A percentile compares a stretch with the other conserved stretches of the same genome.
phyloP scores from a whole-genome alignment of 441 rosid species.

The Mallotus japonicus region DNA sequence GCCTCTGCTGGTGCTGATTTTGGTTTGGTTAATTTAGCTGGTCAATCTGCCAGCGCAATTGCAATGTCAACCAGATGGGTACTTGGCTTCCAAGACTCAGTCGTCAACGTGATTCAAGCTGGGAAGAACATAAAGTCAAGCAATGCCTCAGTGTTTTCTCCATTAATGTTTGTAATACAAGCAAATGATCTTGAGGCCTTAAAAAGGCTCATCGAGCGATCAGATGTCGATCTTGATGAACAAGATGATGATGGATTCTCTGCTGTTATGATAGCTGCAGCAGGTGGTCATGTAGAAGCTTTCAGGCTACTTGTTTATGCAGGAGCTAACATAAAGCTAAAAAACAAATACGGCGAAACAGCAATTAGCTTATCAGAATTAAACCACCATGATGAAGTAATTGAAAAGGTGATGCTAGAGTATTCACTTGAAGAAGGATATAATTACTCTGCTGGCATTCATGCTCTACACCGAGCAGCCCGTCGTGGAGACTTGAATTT shows the following conservation, averaged over 20 bases:
- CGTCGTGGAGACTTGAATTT: constrained; percentile 70
- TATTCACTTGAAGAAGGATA: constrained; percentile 78
- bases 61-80: constrained; percentile 66
- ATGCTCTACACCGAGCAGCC: constrained; percentile 88
- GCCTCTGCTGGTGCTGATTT: constrained; percentile 83
- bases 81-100: constrained; percentile 56
- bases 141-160: constrained; percentile 52
- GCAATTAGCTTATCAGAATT: constrained; percentile 61
- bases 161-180: constrained; percentile 56
- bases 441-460: constrained; percentile 57
- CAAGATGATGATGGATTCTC: constrained; percentile 80
- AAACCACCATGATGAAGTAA: constrained; percentile 54
- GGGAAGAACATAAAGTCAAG: constrained; percentile 62
- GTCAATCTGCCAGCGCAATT: constrained; percentile 51
- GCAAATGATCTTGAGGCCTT: constrained; percentile 67
- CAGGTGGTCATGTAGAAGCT: constrained; percentile 67
- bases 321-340: constrained; percentile 74
- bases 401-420: constrained; percentile 93
- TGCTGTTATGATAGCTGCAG: constrained; percentile 80
- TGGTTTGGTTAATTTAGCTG: constrained; percentile 48
- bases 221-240: constrained; percentile 56
- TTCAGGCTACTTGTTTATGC: constrained; percentile 74
- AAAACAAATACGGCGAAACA: constrained; percentile 61
- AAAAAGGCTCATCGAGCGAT: constrained; percentile 40
- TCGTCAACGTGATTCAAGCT: constrained; percentile 46